Percentiles rank a stretch among this genome's conserved stretches.
These are phyloP conservation scores for Suillus decipiens DNA, from an alignment of 768 basidiomycete genomes.

Conservation along the genomic window DNA sequence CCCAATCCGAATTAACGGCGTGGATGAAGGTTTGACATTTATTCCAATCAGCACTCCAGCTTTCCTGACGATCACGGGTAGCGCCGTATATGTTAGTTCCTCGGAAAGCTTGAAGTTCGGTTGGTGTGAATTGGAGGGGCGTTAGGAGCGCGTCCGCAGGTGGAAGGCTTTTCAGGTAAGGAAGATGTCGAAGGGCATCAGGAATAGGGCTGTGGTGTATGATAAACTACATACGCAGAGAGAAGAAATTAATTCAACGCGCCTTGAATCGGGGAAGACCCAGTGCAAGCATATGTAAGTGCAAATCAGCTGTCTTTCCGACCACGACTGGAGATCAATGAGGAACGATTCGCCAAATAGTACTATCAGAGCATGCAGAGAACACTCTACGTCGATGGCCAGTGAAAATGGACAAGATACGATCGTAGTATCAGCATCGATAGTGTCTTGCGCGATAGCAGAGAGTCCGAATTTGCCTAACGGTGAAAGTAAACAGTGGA, in stretches of 20 bases:
- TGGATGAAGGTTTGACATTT: constrained; percentile 48
- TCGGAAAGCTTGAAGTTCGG: constrained; percentile 65
- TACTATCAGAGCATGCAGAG: constrained; percentile 43
- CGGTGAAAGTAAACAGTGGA: constrained; percentile 16
- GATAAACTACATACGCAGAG: constrained; percentile 6
- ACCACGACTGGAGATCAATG: constrained; percentile 41
- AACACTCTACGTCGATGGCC: constrained; percentile 56
- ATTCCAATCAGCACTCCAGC: constrained; percentile 66
- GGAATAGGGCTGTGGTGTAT: constrained; percentile 13
- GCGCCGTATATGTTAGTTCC: constrained; percentile 86
- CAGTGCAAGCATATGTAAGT: constrained; percentile 68
- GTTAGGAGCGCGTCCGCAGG: constrained; percentile 57
- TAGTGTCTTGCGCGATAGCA: constrained; percentile 48
- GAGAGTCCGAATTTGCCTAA: constrained; percentile 49
- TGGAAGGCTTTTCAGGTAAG: constrained; percentile 75
- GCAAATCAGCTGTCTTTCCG: constrained; percentile 68
- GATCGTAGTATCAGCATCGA: constrained; percentile 53
- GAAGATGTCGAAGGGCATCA: constrained; percentile 39
- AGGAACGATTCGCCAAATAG: constrained; percentile 35
- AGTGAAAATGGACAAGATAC: constrained; percentile 71
- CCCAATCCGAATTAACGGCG: constrained; percentile 42
- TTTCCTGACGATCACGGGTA: constrained; percentile 60
- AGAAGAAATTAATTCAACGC: not conserved
- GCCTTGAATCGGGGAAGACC: constrained; percentile 47
- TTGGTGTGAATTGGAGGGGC: constrained; percentile 65